These are phyloP conservation scores for Penicillium occitanis DNA, from an alignment of 2,329 filamentous ascomycete species.

Conservation along the genomic window DNA sequence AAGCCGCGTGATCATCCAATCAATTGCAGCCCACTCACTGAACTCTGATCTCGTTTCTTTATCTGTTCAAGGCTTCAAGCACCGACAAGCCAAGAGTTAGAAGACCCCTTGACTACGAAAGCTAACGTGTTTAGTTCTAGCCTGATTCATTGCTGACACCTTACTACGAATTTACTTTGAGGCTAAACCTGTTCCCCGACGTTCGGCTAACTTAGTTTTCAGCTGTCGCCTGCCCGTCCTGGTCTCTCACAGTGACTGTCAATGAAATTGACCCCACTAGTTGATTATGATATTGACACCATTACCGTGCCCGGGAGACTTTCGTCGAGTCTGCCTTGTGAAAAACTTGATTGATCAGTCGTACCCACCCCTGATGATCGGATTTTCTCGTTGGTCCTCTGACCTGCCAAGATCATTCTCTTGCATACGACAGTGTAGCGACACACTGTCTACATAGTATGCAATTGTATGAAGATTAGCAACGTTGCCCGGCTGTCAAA, in stretches of 20 bases:
- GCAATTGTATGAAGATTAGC: not conserved
- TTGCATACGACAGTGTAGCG: not conserved
- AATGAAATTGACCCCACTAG: not conserved
- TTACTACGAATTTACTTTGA: not conserved
- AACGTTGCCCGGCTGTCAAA: not conserved
- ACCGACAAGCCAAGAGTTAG: not conserved
- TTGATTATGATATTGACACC: not conserved
- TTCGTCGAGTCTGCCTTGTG: conserved; percentile 3
- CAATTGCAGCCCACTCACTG: not conserved
- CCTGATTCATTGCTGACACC: not conserved
- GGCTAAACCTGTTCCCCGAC: not conserved
- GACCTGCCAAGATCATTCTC: not conserved
- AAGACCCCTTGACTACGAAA: not conserved
- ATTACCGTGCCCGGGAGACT: not conserved
- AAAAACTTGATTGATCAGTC: conserved; percentile 10
- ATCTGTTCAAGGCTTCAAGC: not conserved
- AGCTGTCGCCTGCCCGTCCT: conserved; percentile 9
- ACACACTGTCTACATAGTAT: not conserved
- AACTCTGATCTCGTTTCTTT: conserved; percentile 4
- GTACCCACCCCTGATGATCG: not conserved
- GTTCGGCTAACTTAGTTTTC: conserved; percentile 9
- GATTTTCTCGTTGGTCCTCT: not conserved
- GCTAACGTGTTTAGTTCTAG: conserved; percentile 8
- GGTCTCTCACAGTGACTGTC: not conserved
- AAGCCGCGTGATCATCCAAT: conserved; percentile 7